Evolutionary conservation across 805 yeast species (phyloP).

Genomic region (Nakazawaea wickerhamii): DNA sequence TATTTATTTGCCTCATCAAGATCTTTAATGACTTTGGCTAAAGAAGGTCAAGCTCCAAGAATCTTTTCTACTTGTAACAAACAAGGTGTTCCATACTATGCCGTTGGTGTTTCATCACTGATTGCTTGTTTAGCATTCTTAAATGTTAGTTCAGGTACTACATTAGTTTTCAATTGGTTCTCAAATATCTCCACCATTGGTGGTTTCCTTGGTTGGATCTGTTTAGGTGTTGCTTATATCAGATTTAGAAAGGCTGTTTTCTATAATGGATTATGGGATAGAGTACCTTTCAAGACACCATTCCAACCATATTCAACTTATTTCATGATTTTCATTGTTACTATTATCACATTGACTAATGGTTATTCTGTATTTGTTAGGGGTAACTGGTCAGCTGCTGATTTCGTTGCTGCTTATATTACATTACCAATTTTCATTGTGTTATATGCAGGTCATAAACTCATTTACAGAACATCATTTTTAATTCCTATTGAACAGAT

Average conservation of each 20-base stretch:
- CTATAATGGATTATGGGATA: conserved; percentile 45
- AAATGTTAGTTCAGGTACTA: conserved; percentile 47
- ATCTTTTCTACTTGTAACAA: conserved; percentile 42
- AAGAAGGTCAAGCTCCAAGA: conserved; percentile 57
- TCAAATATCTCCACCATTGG: conserved; percentile 61
- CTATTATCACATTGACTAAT: conserved; percentile 58
- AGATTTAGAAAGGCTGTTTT: conserved; percentile 62
- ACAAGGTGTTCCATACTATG: conserved; percentile 52
- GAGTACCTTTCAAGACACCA: conserved; percentile 52
- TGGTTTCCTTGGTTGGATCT: conserved; percentile 62
- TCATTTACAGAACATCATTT: conserved; percentile 40
- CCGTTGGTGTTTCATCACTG: conserved; percentile 34
- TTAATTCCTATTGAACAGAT: conserved; percentile 49
- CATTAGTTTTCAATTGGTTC: conserved; percentile 58
- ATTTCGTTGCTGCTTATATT: conserved; percentile 69
- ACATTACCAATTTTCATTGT: conserved; percentile 53
- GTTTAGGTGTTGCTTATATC: conserved; percentile 45
- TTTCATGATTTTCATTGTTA: conserved; percentile 43
- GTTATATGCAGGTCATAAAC: conserved; percentile 54
- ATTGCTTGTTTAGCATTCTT: conserved; percentile 46
- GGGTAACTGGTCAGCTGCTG: conserved; percentile 40
- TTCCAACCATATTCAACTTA: conserved; percentile 57
- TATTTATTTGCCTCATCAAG: conserved; percentile 49
- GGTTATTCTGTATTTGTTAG: conserved; percentile 66
- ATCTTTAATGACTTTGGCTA: conserved; percentile 48